These are phyloP conservation scores for Mucor circinelloides DNA, from an alignment of 371 early-diverging fungal genomes.

Conservation along the genomic window DNA sequence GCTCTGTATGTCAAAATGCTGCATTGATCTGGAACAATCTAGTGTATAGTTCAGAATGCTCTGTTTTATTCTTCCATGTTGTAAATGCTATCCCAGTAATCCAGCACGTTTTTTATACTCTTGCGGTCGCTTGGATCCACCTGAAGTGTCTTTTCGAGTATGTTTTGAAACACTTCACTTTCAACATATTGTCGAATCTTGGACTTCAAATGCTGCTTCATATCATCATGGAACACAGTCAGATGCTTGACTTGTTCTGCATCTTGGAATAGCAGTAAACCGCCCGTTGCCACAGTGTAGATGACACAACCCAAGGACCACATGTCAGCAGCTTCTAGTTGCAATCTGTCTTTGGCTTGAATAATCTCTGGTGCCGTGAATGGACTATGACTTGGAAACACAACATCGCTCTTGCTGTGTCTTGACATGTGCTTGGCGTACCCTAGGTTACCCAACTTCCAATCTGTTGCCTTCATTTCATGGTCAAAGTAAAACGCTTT, in stretches of 20 bases:
- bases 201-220: slow-evolving; percentile 8
- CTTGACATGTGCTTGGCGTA: background rate
- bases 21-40: background rate
- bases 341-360: background rate
- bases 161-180: background rate
- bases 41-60: background rate
- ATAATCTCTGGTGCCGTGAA: slow-evolving; percentile 20
- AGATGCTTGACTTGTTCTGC: slow-evolving; percentile 3
- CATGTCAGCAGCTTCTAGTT: slow-evolving; percentile 4
- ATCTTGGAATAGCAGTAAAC: slow-evolving; percentile 7
- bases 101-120: background rate
- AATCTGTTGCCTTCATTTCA: slow-evolving; percentile 15
- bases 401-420: background rate
- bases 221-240: background rate
- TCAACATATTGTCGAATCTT: slow-evolving; percentile 13
- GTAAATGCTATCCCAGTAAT: slow-evolving; percentile 16
- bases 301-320: slow-evolving; percentile 28
- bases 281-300: slow-evolving; percentile 15
- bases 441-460: slow-evolving; percentile 20
- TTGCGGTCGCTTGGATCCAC: slow-evolving; percentile 19
- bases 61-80: slow-evolving; percentile 8
- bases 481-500: slow-evolving; percentile 18
- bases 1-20: background rate
- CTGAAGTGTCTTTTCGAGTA: slow-evolving; percentile 13
- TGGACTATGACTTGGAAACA: background rate